Base-by-base conservation (phyloP, 257 asterid species). In the Dorcoceras hygrometricum region DNA sequence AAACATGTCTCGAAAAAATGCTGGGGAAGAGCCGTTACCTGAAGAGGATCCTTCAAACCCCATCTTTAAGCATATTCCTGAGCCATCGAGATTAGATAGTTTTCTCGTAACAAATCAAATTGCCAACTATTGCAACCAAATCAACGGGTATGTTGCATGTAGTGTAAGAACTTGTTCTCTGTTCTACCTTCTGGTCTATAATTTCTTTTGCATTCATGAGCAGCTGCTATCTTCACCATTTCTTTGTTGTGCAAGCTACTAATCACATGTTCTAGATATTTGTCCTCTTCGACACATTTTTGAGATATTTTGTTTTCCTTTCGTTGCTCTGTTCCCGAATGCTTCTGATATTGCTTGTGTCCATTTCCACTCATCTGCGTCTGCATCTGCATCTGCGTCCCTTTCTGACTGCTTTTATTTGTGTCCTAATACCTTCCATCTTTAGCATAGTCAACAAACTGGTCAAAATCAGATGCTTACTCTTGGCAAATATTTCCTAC, bases 11-110 rank as follows among this genome's bases (percentile, higher is more conserved):
- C 86, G 97, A 26, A 90, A 84, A 75, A 86, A 82, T 73, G 87
- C 95, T 4, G 99, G 97, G 76, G 99, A 94, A 69, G 99, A 94
- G 65, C 95, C 95, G 57, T 79, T 90, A 70, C 96, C 97, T 0
- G 97, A 94, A 77, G 99, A 94, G 78, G 99, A 94, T 81, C 95
- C 97, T 53, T 67, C 96, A 55, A 94, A 90, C 72, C 87, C 91
- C 32, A 9, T 87, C 65, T 94, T 94, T 81, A 90, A 94, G 86
- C 96, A 95, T 69, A 82, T 88, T 63, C 96, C 92, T 0, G 97
- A 94, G 80, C 96, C 97, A 23, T 90, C 99, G 0, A 83, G 99
- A 72, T 78, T 90, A 86, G 96, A 90, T 18, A 87, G 99, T 81
- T 94, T 94, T 62, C 88, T 94, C 71, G 71, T 88, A 55, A 90